Evolutionary conservation across 805 yeast species (phyloP).

Genomic region (Jamesozyma hellenica): DNA sequence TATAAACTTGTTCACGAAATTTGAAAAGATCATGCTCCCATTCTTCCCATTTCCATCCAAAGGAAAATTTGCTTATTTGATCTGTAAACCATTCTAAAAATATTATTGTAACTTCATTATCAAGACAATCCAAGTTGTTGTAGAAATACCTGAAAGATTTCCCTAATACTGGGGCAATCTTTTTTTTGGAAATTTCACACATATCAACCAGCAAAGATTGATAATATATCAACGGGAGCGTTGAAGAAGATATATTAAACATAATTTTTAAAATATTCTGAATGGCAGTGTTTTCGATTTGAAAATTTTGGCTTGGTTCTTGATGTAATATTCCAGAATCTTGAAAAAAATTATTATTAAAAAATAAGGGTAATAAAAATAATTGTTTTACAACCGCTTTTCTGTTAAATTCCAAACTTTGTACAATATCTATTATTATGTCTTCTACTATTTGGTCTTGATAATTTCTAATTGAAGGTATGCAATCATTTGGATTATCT

Average conservation of each 20-base stretch:
- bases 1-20: conserved; percentile 37
- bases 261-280: conserved; percentile 69
- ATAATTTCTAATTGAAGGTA: conserved; percentile 39
- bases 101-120: conserved; percentile 58
- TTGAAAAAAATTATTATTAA: conserved; percentile 48
- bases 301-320: conserved; percentile 51
- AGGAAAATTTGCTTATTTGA: conserved; percentile 81
- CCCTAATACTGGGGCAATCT: conserved; percentile 86
- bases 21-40: conserved; percentile 52
- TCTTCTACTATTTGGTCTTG: conserved; percentile 53
- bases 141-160: conserved; percentile 74
- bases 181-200: conserved; percentile 61
- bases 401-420: conserved; percentile 74
- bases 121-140: conserved; percentile 48
- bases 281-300: conserved; percentile 73
- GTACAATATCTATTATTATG: conserved; percentile 55
- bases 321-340: conserved; percentile 56
- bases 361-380: conserved; percentile 57
- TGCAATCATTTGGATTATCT: conserved; percentile 46
- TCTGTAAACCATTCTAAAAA: conserved; percentile 80
- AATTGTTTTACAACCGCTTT: conserved; percentile 72
- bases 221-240: conserved; percentile 59
- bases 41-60: conserved; percentile 92
- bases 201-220: conserved; percentile 71
- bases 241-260: conserved; percentile 54